phyloP scores from a whole-genome alignment of 1,139 yeast genomes.

The Suhomyces yuchorum region DNA sequence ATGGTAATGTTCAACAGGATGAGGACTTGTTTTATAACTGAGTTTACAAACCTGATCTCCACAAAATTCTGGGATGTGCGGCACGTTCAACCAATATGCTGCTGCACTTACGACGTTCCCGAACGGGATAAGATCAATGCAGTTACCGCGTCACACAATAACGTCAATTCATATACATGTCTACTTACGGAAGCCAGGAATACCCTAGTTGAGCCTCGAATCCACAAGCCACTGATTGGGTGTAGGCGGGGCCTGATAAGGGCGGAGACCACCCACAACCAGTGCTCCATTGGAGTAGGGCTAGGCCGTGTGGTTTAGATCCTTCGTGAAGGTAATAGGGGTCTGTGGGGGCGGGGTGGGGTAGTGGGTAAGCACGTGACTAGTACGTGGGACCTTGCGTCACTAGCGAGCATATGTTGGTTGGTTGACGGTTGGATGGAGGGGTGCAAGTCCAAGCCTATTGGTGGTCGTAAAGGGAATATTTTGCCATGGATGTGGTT shows the following conservation, averaged over 20 bases:
- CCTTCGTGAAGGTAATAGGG: conserved; percentile 5
- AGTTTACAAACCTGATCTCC: neutral
- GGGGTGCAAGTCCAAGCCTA: neutral
- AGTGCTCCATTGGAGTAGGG: neutral
- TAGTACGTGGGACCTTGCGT: neutral
- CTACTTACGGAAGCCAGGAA: neutral
- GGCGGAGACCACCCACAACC: neutral
- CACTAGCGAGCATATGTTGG: neutral
- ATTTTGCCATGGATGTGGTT: too few relatives aligned
- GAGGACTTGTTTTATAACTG: neutral
- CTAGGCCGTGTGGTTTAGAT: neutral
- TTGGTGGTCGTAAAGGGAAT: neutral
- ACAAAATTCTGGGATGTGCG: neutral
- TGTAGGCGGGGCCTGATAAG: neutral
- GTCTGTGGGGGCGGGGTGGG: conserved; percentile 4
- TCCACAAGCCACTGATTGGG: neutral
- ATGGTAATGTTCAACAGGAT: neutral
- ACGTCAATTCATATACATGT: neutral
- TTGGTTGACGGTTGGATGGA: neutral
- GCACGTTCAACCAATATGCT: neutral
- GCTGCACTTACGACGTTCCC: neutral
- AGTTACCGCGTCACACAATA: conserved; percentile 2
- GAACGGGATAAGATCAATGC: neutral
- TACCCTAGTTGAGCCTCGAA: neutral
- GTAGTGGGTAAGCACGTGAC: neutral